These are phyloP conservation scores for Avena atlantica DNA, from an alignment of 176 grass and related monocot species.

Conservation along the genomic window DNA sequence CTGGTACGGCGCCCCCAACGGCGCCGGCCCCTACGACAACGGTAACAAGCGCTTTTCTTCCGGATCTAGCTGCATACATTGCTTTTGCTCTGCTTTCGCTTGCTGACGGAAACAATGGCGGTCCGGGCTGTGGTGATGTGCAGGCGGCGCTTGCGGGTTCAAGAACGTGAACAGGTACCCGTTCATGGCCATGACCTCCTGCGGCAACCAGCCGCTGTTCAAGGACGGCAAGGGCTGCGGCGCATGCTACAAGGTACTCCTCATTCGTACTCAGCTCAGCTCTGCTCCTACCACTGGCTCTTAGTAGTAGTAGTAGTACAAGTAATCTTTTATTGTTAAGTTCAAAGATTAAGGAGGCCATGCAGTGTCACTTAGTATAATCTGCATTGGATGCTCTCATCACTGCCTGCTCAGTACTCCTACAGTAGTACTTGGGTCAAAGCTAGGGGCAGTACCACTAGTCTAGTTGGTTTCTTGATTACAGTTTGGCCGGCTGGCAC, in stretches of 20 bases:
- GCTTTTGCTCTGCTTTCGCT: neutral
- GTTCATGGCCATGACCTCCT: constrained; percentile 74
- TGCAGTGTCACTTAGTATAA: no score
- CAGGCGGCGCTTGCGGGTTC: constrained; percentile 86
- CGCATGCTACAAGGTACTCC: constrained; percentile 67
- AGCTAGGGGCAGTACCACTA: neutral
- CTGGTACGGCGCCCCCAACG: constrained; percentile 77
- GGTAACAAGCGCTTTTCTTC: constrained; percentile 6
- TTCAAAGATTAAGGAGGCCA: no score
- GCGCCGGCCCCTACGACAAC: constrained; percentile 72
- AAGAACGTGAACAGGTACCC: constrained; percentile 73
- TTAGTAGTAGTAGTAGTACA: no score
- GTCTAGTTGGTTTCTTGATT: neutral
- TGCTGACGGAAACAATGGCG: neutral
- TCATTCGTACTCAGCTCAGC: no score
- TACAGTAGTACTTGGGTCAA: neutral
- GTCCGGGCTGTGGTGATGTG: neutral
- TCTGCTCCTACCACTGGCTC: no score
- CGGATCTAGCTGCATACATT: no score
- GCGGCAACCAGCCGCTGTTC: constrained; percentile 75
- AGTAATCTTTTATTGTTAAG: neutral
- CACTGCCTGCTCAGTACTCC: no score
- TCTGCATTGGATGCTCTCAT: neutral
- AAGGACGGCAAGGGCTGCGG: constrained; percentile 78
- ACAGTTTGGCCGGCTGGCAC: neutral